phyloP scores from a whole-genome alignment of 2,329 filamentous ascomycete species.

The Alternaria atra region DNA sequence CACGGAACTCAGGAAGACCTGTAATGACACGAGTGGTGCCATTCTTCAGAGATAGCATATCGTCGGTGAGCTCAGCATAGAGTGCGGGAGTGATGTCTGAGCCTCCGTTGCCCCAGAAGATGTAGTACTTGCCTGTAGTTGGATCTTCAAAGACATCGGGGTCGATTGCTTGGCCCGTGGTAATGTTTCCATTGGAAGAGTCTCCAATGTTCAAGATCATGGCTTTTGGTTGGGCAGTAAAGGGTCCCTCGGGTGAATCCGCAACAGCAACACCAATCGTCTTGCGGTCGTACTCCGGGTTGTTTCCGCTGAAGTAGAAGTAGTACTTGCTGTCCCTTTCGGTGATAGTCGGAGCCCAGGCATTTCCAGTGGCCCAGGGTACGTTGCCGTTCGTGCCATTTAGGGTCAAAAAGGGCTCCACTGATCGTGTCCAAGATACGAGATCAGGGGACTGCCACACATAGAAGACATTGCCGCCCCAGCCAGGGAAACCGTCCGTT shows the following conservation, averaged over 20 bases:
- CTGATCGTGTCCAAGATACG: constrained; percentile 34
- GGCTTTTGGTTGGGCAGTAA: constrained; percentile 34
- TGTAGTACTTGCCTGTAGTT: constrained; percentile 35
- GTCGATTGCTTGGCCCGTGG: constrained; percentile 38
- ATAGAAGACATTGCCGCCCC: constrained; percentile 41
- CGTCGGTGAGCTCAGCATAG: constrained; percentile 33
- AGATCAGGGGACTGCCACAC: constrained; percentile 39
- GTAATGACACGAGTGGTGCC: constrained; percentile 22
- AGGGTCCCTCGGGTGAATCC: constrained; percentile 32
- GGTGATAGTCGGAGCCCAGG: constrained; percentile 42
- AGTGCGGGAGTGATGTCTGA: constrained; percentile 16
- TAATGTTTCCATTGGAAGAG: constrained; percentile 28
- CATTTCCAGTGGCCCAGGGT: constrained; percentile 39
- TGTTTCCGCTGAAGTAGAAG: constrained; percentile 43
- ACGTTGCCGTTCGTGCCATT: constrained; percentile 41
- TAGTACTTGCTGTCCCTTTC: constrained; percentile 34
- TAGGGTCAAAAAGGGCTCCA: constrained; percentile 35
- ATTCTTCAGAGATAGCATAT: constrained; percentile 33
- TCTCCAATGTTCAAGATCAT: constrained; percentile 33
- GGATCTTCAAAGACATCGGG: constrained; percentile 37
- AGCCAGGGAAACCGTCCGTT: constrained; percentile 37
- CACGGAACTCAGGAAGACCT: constrained; percentile 36
- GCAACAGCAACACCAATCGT: constrained; percentile 42
- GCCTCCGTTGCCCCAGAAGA: constrained; percentile 39
- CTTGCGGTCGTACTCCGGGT: constrained; percentile 36